A percentile compares a stretch with the other conserved stretches of the same genome.
phyloP scores from a whole-genome alignment of 192 early-diverging fungal species.

The Endogone sp. region DNA sequence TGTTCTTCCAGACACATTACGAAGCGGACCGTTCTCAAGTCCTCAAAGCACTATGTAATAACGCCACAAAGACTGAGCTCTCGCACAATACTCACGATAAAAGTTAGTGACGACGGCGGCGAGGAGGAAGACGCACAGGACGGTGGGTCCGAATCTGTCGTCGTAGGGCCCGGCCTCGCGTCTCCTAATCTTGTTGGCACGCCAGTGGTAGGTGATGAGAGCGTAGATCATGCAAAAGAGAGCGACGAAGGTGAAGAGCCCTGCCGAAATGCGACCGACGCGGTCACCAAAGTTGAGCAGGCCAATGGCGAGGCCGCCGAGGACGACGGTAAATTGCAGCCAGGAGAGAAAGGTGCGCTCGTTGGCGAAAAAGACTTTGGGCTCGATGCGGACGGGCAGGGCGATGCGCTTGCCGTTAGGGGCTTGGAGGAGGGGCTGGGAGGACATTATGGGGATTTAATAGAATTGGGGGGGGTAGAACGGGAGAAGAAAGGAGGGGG shows the following conservation, averaged over 20 bases:
- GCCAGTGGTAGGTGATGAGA: constrained; percentile 73
- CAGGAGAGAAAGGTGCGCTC: constrained; percentile 91
- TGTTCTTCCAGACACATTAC: background rate
- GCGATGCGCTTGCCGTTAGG: constrained; percentile 61
- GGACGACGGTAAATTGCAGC: constrained; percentile 78
- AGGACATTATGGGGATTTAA: constrained; percentile 15
- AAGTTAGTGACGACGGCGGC: constrained; percentile 71
- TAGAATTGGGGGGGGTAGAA: background rate
- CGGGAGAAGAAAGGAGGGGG: background rate
- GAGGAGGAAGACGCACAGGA: constrained; percentile 65
- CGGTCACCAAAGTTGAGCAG: constrained; percentile 81
- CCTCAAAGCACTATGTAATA: background rate
- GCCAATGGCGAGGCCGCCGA: constrained; percentile 74
- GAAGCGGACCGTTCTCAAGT: background rate
- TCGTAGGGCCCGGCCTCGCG: constrained; percentile 78
- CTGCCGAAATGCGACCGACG: constrained; percentile 52
- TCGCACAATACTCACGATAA: constrained; percentile 35
- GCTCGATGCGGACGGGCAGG: constrained; percentile 74
- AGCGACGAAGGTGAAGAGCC: constrained; percentile 51
- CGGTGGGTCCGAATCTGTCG: constrained; percentile 68
- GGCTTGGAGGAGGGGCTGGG: background rate
- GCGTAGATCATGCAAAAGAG: constrained; percentile 81
- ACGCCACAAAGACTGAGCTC: background rate
- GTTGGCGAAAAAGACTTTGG: constrained; percentile 95
- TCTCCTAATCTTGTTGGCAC: constrained; percentile 71